These are phyloP conservation scores for Schizochytrium sp. DNA, from an alignment of 108 stramenopile genomes.

Conservation along the genomic window DNA sequence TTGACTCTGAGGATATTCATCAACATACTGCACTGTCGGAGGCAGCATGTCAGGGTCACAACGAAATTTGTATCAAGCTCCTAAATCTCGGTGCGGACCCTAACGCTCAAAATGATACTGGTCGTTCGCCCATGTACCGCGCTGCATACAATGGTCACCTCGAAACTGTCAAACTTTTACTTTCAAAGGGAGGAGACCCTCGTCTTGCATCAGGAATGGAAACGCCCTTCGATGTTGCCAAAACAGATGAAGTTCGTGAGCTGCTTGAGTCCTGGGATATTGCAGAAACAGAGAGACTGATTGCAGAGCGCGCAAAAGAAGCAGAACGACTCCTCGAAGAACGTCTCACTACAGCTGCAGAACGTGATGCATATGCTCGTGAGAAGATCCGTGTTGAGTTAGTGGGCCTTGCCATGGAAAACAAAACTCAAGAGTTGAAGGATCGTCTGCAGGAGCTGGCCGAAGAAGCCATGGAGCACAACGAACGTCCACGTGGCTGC, in stretches of 20 bases:
- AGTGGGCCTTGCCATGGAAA: conserved; percentile 56
- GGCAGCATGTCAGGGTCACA: conserved; percentile 68
- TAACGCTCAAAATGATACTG: conserved; percentile 63
- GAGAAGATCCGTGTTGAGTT: conserved; percentile 66
- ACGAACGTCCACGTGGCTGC: conserved; percentile 62
- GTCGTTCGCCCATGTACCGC: conserved; percentile 66
- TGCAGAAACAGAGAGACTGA: conserved; percentile 60
- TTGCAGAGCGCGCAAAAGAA: conserved; percentile 53
- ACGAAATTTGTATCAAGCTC: conserved; percentile 61
- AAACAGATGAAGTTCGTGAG: conserved; percentile 64
- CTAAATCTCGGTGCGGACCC: conserved; percentile 70
- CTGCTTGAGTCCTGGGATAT: conserved; percentile 64
- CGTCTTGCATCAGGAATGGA: conserved; percentile 59
- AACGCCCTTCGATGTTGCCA: conserved; percentile 68
- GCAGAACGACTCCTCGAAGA: conserved; percentile 60
- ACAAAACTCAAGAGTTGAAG: conserved; percentile 61
- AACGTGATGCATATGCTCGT: conserved; percentile 68
- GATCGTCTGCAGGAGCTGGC: conserved; percentile 63
- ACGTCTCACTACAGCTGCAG: conserved; percentile 69
- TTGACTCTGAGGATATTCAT: conserved; percentile 66
- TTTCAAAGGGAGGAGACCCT: conserved; percentile 67
- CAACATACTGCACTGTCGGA: conserved; percentile 72
- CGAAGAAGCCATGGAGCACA: conserved; percentile 59
- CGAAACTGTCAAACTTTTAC: conserved; percentile 62
- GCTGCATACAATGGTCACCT: conserved; percentile 69